Conservation (phyloP, 2,329 filamentous ascomycete species). For the Colletotrichum endophyticum region DNA sequence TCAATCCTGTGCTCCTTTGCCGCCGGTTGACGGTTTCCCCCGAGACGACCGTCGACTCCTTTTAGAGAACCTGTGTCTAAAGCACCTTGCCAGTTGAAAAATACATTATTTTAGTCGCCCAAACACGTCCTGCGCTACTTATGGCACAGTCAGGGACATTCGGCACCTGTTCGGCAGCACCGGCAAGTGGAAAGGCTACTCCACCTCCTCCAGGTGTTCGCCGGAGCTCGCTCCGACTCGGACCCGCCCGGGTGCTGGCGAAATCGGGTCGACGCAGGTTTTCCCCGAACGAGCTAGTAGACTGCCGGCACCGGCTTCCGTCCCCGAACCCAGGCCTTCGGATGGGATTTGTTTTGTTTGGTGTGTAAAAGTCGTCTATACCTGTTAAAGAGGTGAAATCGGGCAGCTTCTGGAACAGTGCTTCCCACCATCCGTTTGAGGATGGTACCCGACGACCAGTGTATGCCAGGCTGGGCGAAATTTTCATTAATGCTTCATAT, state of each 20-base stretch:
- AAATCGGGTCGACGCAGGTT: not conserved
- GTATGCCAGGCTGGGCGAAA: not conserved
- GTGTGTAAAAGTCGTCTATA: not conserved
- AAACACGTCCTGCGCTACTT: not conserved
- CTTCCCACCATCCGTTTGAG: not conserved
- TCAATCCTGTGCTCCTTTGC: not conserved
- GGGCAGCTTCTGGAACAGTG: not conserved
- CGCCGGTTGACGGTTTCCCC: rapidly evolving
- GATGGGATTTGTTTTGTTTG: not conserved
- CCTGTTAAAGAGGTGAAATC: not conserved
- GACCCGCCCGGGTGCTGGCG: not conserved
- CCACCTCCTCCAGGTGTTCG: not conserved
- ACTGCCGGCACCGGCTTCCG: not conserved
- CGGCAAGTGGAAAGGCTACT: not conserved
- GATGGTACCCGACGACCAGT: not conserved
- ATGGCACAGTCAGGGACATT: not conserved
- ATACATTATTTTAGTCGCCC: not conserved
- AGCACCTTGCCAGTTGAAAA: too few relatives aligned
- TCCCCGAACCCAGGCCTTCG: not conserved
- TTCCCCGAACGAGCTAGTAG: not conserved
- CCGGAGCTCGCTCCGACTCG: conserved; percentile 1
- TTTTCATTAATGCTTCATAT: not conserved
- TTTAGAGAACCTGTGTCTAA: too few relatives aligned
- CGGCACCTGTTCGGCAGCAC: not conserved
- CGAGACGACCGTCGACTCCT: too few relatives aligned